phyloP scores from a whole-genome alignment of 192 early-diverging fungal species.

The Gaertneriomyces sp. region DNA sequence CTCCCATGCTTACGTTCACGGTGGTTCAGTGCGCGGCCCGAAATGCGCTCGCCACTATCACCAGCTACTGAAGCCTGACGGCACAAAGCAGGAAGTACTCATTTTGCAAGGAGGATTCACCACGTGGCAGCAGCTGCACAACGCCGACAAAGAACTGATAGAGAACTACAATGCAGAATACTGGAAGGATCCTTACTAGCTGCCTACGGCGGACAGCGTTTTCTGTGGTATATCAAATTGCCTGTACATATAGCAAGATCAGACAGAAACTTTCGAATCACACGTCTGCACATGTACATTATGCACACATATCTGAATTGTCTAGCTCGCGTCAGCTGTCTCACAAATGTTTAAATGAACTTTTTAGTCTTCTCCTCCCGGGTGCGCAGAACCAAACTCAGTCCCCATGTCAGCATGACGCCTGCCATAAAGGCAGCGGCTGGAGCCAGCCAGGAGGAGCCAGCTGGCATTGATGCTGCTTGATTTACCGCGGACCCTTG shows the following conservation, averaged over 20 bases:
- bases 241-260: too few species aligned
- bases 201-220: too few species aligned
- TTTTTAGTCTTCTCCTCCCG: conserved; percentile 19
- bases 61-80: neutral
- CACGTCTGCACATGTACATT: too few species aligned
- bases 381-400: conserved; percentile 9
- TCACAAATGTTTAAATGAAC: conserved; percentile 7
- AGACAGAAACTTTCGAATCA: too few species aligned
- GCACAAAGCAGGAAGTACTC: conserved; percentile 27
- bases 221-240: too few species aligned
- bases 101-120: conserved; percentile 42
- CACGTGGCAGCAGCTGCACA: conserved; percentile 29
- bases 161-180: conserved; percentile 36
- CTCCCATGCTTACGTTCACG: neutral
- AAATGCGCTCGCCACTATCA: conserved; percentile 36
- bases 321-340: too few species aligned
- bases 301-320: too few species aligned
- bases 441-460: neutral
- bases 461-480: neutral
- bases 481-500: too few species aligned
- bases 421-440: conserved; percentile 15
- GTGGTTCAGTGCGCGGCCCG: conserved; percentile 35
- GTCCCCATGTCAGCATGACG: conserved; percentile 8
- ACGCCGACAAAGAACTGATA: conserved; percentile 16
- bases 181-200: conserved; percentile 24